A percentile compares a stretch with the other conserved stretches of the same genome.
Evolutionary conservation across 1,284 basidiomycete species (phyloP).

Genomic region (Heterobasidion annosum): DNA sequence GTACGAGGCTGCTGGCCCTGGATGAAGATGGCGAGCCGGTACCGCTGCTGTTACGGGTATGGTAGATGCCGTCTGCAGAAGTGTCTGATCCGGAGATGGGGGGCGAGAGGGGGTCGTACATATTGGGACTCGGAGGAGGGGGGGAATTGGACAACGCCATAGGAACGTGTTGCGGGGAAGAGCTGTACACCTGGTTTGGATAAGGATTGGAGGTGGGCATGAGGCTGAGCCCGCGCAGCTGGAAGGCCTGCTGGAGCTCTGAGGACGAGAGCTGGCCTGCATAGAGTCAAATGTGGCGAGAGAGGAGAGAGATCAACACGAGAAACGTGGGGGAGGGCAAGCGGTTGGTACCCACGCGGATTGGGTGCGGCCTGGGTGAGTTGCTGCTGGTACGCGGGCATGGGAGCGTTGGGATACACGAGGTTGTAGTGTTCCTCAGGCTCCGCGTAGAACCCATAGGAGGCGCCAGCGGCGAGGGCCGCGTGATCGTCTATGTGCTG

Average conservation of each 20-base stretch:
- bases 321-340: slow-evolving; percentile 10
- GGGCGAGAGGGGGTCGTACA: slow-evolving; percentile 74
- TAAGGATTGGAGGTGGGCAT: slow-evolving; percentile 13
- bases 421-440: slow-evolving; percentile 11
- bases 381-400: slow-evolving; percentile 10
- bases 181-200: slow-evolving; percentile 29
- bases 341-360: slow-evolving; percentile 15
- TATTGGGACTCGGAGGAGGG: slow-evolving; percentile 66
- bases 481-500: slow-evolving; percentile 7
- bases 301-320: slow-evolving; percentile 9
- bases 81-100: slow-evolving; percentile 80
- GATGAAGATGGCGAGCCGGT: slow-evolving; percentile 43
- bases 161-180: slow-evolving; percentile 41
- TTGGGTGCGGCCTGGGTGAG: slow-evolving; percentile 16
- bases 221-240: slow-evolving; percentile 13
- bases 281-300: slow-evolving; percentile 10
- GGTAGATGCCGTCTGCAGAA: slow-evolving; percentile 70
- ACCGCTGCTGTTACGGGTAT: slow-evolving; percentile 63
- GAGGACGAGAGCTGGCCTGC: slow-evolving; percentile 12
- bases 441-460: slow-evolving; percentile 14
- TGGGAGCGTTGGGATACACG: slow-evolving; percentile 11
- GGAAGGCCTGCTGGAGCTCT: slow-evolving; percentile 17
- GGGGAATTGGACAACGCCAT: slow-evolving; percentile 46
- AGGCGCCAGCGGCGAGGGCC: slow-evolving; percentile 12
- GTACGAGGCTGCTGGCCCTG: slow-evolving; percentile 63